Base-by-base conservation (phyloP, 2,329 filamentous ascomycete genomes). In the Dactylellina leptospora region DNA sequence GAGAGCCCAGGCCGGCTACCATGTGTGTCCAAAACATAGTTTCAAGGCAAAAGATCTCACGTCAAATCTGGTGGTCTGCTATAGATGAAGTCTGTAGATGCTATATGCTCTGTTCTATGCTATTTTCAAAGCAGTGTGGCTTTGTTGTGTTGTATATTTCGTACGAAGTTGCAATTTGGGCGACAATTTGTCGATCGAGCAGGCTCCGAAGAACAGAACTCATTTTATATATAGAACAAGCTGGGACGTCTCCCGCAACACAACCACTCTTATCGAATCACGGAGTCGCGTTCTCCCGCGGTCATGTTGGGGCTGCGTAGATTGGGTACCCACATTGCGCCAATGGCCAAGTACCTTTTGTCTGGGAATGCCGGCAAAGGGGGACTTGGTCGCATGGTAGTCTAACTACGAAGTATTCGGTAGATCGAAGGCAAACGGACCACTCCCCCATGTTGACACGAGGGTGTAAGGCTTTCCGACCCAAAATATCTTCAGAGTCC, bases 101-200 rank as follows among this genome's bases (percentile, higher is more conserved):
- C n/a, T n/a, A n/a, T n/a, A n/a, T n/a, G n/a, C n/a, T n/a, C n/a
- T n/a, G n/a, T n/a, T n/a, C n/a, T n/a, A 70, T 61, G 28, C 64
- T 70, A 61, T 70, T 70, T 70, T 62, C 40, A 58, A 45, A n/a
- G n/a, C 22, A 55, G 50, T 42, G 64, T 61, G 56, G 64, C 64
- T 61, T 25, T 50, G 64, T 61, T 61, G 56, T 61, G 55, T 66
- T 66, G 47, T 40, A 36, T 10, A 6, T 30, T 68, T n/a, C 62
- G 62, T 68, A 68, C 62, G 54, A 66, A 60, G 54, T 68, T 59
- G 54, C 20, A 64, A 64, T 47, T 48, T 36, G 11, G 4, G 8
- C 11, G 9, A 38, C n/a, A 13, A 63, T 56, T 64, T 42, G 60
- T 64, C 42, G 51, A 64, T 64, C 51, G 11, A 8, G 42, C 28